These are phyloP conservation scores for Pseudogymnoascus sp. DNA, from an alignment of 2,329 filamentous ascomycete species.

Conservation along the genomic window DNA sequence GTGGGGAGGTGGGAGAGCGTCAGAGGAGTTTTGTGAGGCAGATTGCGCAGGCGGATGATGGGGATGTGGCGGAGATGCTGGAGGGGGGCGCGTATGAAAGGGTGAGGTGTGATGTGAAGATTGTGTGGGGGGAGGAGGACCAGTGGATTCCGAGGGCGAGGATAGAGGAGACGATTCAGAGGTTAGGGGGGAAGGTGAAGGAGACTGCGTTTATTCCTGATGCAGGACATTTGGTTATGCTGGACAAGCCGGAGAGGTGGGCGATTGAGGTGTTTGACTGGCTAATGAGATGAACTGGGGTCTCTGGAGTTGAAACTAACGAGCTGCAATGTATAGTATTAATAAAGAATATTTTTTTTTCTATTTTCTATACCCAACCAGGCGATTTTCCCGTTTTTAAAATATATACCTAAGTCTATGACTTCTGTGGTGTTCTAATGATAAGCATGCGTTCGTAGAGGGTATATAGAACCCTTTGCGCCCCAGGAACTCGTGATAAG, in stretches of 20 bases:
- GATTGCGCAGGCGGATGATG: background rate
- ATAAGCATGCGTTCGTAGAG: background rate
- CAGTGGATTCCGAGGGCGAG: background rate
- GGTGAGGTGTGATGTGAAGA: background rate
- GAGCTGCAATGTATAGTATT: background rate
- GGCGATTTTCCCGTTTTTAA: background rate
- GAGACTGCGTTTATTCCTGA: background rate
- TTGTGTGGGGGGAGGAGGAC: background rate
- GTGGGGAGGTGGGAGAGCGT: background rate
- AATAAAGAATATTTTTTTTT: background rate
- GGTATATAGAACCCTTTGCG: background rate
- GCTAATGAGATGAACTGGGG: background rate
- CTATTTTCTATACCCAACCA: background rate
- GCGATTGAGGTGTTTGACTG: background rate
- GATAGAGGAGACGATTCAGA: background rate
- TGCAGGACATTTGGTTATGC: background rate
- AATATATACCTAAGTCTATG: background rate
- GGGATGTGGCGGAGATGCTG: background rate
- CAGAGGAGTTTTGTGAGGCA: background rate
- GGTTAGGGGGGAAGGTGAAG: background rate
- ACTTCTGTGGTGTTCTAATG: background rate
- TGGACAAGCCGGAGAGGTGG: background rate
- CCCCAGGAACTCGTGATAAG: background rate
- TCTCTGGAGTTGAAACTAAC: background rate
- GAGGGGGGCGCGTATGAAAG: background rate